These are phyloP conservation scores for Pyracantha coccinea DNA, from an alignment of 331 rosid genomes.

Conservation along the genomic window DNA sequence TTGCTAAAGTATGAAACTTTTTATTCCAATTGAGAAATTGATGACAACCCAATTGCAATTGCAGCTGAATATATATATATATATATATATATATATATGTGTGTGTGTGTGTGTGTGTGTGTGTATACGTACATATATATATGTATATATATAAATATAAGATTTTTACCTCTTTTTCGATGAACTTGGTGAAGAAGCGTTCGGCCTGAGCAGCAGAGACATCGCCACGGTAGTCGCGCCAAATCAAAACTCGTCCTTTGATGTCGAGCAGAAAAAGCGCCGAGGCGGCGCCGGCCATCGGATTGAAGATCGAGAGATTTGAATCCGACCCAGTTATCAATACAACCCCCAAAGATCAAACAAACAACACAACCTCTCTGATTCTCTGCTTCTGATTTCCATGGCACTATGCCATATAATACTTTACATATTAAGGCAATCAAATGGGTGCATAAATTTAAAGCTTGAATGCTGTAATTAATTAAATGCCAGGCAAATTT, in stretches of 20 bases:
- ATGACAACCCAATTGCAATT: not conserved
- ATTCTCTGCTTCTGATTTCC: not conserved
- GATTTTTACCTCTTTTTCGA: constrained; percentile 23
- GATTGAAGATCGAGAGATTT: not conserved
- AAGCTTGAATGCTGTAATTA: not conserved
- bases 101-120: no score
- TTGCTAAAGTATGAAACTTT: not conserved
- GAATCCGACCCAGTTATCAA: not conserved
- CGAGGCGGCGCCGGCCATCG: constrained; percentile 41
- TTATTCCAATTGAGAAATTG: not conserved
- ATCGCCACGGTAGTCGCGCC: constrained; percentile 39
- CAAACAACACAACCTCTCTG: not conserved
- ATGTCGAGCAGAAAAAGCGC: constrained; percentile 31
- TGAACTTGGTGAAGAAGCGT: constrained; percentile 35
- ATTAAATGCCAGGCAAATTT: not conserved
- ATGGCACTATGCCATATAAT: not conserved
- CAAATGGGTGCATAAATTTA: not conserved
- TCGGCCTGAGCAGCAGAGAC: constrained; percentile 32
- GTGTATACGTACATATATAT: no score
- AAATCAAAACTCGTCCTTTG: constrained; percentile 31
- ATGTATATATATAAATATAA: no score
- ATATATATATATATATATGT: no score
- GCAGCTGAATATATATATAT: not conserved
- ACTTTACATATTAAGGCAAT: not conserved
- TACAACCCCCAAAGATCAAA: not conserved